Evolutionary conservation across 2,329 filamentous ascomycete species (phyloP).

Genomic region (Diaporthe helianthi): DNA sequence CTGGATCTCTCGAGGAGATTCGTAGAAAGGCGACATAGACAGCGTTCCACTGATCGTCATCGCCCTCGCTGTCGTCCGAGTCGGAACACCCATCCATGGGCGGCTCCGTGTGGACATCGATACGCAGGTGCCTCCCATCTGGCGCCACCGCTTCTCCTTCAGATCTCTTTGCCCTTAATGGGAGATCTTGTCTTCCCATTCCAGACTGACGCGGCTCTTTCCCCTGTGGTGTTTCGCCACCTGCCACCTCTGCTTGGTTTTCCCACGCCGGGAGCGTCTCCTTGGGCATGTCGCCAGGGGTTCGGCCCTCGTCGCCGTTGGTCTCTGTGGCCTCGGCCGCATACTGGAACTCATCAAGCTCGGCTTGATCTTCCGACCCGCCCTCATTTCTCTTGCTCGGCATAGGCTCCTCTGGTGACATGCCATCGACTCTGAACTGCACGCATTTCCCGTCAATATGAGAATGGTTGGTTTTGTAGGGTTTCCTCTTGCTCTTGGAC

Average conservation of each 20-base stretch:
- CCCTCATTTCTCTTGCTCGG: neutral
- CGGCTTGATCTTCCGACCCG: neutral
- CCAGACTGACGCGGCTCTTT: neutral
- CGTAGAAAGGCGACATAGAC: conserved; percentile 50
- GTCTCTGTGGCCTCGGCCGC: neutral
- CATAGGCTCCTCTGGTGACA: conserved; percentile 35
- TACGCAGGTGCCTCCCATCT: too few species aligned
- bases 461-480: neutral
- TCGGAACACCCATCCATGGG: conserved; percentile 31
- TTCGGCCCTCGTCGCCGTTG: neutral
- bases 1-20: conserved; percentile 47
- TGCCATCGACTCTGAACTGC: conserved; percentile 41
- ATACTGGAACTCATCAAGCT: conserved; percentile 5
- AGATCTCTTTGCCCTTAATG: neutral
- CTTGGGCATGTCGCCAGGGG: neutral
- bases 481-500: conserved; percentile 40
- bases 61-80: conserved; percentile 32
- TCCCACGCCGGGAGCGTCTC: neutral
- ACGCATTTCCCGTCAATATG: neutral
- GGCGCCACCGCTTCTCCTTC: neutral
- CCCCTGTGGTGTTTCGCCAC: neutral
- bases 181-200: too few species aligned
- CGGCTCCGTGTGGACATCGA: neutral
- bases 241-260: neutral
- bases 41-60: conserved; percentile 48